phyloP scores from a whole-genome alignment of 805 yeast genomes.

The Candida nonsorbophila region DNA sequence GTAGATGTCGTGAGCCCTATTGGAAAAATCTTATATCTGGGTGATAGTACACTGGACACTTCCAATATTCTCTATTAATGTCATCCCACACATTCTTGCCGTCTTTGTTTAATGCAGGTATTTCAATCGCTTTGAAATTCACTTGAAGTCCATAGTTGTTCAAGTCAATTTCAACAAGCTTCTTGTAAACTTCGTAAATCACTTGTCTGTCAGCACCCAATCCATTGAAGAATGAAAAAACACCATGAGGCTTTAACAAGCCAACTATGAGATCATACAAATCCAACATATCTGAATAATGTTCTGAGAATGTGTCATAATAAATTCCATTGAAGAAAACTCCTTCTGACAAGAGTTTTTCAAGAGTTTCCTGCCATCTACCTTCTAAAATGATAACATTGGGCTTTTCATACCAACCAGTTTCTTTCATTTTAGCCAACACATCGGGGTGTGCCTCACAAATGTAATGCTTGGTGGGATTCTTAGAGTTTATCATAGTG shows the following conservation, averaged over 20 bases:
- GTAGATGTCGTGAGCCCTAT: too few species aligned
- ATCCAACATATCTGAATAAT: conserved; percentile 82
- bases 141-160: conserved; percentile 72
- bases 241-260: conserved; percentile 72
- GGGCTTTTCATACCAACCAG: conserved; percentile 78
- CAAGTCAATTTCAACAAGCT: conserved; percentile 75
- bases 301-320: conserved; percentile 92
- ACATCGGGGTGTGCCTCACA: conserved; percentile 96
- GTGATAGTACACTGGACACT: conserved; percentile 62
- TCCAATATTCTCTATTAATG: conserved; percentile 61
- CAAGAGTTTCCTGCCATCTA: conserved; percentile 86
- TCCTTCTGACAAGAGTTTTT: conserved; percentile 51
- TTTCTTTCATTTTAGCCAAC: conserved; percentile 53
- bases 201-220: conserved; percentile 42
- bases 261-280: conserved; percentile 81
- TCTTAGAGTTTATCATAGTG: conserved; percentile 55
- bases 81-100: conserved; percentile 55
- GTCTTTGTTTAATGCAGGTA: conserved; percentile 32
- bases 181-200: conserved; percentile 65
- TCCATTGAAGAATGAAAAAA: conserved; percentile 90
- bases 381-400: conserved; percentile 77
- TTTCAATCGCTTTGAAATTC: conserved; percentile 43
- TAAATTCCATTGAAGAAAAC: conserved; percentile 86
- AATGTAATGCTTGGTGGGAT: conserved; percentile 73
- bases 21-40: conserved; percentile 52